Evolutionary conservation across 441 rosid genomes (phyloP).

Genomic region (Eugenia klotzschiana): DNA sequence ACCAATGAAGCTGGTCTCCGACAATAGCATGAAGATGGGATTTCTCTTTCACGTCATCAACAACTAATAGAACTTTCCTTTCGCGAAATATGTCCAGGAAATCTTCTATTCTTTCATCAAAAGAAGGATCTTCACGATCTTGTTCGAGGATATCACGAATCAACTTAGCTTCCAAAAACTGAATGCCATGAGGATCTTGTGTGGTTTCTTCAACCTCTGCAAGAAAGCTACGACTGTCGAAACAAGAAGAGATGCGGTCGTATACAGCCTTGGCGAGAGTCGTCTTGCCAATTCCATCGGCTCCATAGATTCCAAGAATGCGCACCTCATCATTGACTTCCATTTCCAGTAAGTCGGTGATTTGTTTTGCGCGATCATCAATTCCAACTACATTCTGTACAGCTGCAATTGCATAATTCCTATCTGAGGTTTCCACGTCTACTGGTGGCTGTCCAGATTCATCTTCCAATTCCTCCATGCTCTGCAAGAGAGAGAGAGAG

Average conservation of each 20-base stretch:
- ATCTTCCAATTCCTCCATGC: neutral
- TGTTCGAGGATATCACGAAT: neutral
- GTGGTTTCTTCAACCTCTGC: neutral
- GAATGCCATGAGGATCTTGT: accelerated
- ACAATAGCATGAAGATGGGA: neutral
- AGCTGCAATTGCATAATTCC: neutral
- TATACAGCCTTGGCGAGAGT: neutral
- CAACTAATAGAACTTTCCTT: neutral
- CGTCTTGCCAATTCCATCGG: neutral
- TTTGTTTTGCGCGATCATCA: neutral
- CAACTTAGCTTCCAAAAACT: neutral
- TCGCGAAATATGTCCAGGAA: neutral
- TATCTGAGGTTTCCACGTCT: neutral
- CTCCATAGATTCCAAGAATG: neutral
- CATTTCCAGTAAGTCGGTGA: neutral
- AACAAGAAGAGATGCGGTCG: neutral
- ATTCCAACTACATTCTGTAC: neutral
- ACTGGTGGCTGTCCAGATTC: neutral
- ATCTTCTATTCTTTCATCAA: neutral
- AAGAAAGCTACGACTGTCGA: neutral
- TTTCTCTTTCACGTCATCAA: neutral
- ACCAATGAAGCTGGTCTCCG: neutral
- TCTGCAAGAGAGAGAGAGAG: neutral
- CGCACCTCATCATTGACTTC: neutral
- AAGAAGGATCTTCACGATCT: neutral